A percentile compares a stretch with the other conserved stretches of the same genome.
Conservation (phyloP, 164 flowering plant species). For the Cinnamomum chago region DNA sequence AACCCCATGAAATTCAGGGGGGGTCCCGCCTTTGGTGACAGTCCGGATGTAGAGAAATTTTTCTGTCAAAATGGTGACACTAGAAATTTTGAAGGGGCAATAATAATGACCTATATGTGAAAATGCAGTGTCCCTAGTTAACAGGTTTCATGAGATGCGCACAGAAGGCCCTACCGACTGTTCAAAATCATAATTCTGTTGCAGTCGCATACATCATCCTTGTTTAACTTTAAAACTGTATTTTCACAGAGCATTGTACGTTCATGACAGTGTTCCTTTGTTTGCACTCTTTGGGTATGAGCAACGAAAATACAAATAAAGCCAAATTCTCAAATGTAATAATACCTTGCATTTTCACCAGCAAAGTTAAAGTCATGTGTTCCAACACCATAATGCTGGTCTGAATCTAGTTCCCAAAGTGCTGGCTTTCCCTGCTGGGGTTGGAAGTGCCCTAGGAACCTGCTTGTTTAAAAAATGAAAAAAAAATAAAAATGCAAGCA, state of each 20-base stretch:
- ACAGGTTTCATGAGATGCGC: background rate
- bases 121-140: background rate
- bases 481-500: background rate
- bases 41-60: too few species aligned
- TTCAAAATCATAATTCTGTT: background rate
- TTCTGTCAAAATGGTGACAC: too few species aligned
- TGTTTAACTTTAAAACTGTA: background rate
- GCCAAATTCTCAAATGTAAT: background rate
- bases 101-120: background rate
- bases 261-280: background rate
- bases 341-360: slow-evolving; percentile 56
- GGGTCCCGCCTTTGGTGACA: too few species aligned
- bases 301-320: background rate
- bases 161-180: background rate
- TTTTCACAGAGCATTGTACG: background rate
- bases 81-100: too few species aligned
- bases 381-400: slow-evolving; percentile 61
- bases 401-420: slow-evolving; percentile 86
- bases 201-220: background rate
- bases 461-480: slow-evolving; percentile 22
- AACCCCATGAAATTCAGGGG: too few species aligned
- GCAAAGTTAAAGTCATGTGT: slow-evolving; percentile 28
- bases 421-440: slow-evolving; percentile 81
- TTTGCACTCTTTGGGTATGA: background rate
- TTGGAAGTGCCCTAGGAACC: slow-evolving; percentile 88